phyloP scores from a whole-genome alignment of 2,329 filamentous ascomycete genomes.

The Fusarium paranaense region DNA sequence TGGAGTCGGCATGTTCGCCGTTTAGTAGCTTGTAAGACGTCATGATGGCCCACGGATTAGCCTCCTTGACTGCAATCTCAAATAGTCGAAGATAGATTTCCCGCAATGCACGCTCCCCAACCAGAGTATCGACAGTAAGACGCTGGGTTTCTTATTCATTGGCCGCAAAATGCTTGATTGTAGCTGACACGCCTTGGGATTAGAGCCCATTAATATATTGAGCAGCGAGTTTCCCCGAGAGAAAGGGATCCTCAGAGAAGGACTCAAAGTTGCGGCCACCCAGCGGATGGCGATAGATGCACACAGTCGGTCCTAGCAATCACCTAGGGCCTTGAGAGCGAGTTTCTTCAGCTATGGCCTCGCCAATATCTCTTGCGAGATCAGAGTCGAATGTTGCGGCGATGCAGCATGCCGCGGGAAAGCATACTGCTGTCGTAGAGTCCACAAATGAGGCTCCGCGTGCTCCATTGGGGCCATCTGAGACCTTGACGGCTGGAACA shows the following conservation, averaged over 20 bases:
- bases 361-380: conserved; percentile 65
- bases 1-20: conserved; percentile 47
- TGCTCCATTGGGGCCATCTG: conserved; percentile 10
- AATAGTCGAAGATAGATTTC: conserved; percentile 49
- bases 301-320: conserved; percentile 54
- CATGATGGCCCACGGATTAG: conserved; percentile 50
- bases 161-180: conserved; percentile 49
- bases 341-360: conserved; percentile 64
- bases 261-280: conserved; percentile 55
- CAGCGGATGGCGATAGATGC: conserved; percentile 53
- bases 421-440: neutral
- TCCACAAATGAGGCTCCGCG: neutral
- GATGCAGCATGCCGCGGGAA: conserved; percentile 47
- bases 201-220: conserved; percentile 50
- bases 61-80: conserved; percentile 51
- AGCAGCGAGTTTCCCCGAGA: conserved; percentile 50
- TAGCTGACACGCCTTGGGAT: conserved; percentile 45
- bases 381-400: conserved; percentile 72
- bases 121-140: conserved; percentile 14
- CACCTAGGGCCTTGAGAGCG: conserved; percentile 73
- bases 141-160: conserved; percentile 29
- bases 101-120: conserved; percentile 24
- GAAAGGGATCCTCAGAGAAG: conserved; percentile 42
- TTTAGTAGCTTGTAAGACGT: conserved; percentile 50
- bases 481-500: neutral